Evolutionary conservation across 768 basidiomycete species (phyloP).

Genomic region (Paxillus rubicundulus): DNA sequence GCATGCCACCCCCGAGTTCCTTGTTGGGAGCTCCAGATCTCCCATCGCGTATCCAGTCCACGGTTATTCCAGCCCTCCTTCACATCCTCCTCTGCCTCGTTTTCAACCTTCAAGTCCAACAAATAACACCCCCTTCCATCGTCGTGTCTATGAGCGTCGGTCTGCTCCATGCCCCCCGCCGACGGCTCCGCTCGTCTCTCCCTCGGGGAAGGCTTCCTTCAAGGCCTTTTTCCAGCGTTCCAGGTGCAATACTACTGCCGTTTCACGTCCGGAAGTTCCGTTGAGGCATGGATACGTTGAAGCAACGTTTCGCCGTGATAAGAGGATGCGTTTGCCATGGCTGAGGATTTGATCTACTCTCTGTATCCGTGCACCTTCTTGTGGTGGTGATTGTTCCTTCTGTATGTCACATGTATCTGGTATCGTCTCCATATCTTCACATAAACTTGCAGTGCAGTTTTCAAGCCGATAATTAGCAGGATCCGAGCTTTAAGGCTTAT

Average conservation of each 20-base stretch:
- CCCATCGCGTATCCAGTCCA: conserved; percentile 28
- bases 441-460: conserved; percentile 6
- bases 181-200: conserved; percentile 10
- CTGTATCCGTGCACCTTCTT: background rate
- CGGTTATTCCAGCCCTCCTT: conserved; percentile 30
- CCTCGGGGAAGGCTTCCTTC: conserved; percentile 18
- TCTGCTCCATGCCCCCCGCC: conserved; percentile 19
- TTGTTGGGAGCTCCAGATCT: conserved; percentile 31
- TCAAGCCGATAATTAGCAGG: too few species aligned
- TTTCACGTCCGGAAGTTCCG: conserved; percentile 13
- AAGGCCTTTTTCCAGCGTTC: conserved; percentile 29
- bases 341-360: conserved; percentile 25
- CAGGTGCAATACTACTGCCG: conserved; percentile 20
- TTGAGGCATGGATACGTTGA: conserved; percentile 20
- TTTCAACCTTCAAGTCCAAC: background rate
- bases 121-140: conserved; percentile 7
- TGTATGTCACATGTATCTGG: conserved; percentile 26
- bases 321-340: conserved; percentile 31
- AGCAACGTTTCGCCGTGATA: conserved; percentile 22
- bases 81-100: conserved; percentile 4
- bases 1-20: conserved; percentile 30
- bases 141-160: conserved; percentile 10
- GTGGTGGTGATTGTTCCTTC: conserved; percentile 5
- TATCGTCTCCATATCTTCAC: conserved; percentile 5
- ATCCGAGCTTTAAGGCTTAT: too few species aligned